These are phyloP conservation scores for Coprinopsis strossmayeri DNA, from an alignment of 768 basidiomycete genomes.

Conservation along the genomic window DNA sequence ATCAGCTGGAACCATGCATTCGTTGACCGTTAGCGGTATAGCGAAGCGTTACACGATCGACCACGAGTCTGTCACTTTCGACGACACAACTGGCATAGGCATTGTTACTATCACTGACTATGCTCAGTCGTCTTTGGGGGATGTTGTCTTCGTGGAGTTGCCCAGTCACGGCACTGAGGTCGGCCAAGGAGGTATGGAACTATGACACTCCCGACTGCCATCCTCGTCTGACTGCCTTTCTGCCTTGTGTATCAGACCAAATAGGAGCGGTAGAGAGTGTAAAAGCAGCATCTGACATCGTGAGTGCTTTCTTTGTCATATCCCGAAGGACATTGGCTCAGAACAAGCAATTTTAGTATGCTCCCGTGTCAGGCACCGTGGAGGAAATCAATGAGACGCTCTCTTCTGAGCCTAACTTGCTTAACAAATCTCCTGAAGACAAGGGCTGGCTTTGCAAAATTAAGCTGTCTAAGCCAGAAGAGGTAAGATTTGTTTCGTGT, in stretches of 20 bases:
- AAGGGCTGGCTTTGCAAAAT: conserved; percentile 97
- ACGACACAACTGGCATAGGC: conserved; percentile 71
- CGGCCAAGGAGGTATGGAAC: conserved; percentile 62
- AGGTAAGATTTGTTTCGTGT: conserved; percentile 42
- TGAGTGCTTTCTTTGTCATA: conserved; percentile 22
- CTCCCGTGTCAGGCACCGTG: conserved; percentile 84
- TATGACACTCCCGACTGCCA: not conserved
- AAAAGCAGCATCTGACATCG: conserved; percentile 94
- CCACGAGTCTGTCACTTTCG: conserved; percentile 82
- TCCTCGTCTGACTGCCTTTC: not conserved
- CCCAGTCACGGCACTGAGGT: conserved; percentile 59
- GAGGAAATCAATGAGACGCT: conserved; percentile 74
- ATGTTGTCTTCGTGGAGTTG: conserved; percentile 96
- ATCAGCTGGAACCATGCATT: not conserved
- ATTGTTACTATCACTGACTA: conserved; percentile 86
- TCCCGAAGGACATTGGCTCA: not conserved
- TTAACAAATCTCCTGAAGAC: conserved; percentile 85
- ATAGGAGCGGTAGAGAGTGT: conserved; percentile 95
- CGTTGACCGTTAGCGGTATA: conserved; percentile 20
- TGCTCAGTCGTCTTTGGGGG: conserved; percentile 87
- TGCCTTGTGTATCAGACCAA: conserved; percentile 40
- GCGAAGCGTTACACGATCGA: conserved; percentile 79
- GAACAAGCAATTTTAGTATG: conserved; percentile 50
- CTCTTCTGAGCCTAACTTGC: conserved; percentile 59
- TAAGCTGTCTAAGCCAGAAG: conserved; percentile 64